Base-by-base conservation (phyloP, 495 filamentous ascomycete species). In the Lasiosphaeria hispida region DNA sequence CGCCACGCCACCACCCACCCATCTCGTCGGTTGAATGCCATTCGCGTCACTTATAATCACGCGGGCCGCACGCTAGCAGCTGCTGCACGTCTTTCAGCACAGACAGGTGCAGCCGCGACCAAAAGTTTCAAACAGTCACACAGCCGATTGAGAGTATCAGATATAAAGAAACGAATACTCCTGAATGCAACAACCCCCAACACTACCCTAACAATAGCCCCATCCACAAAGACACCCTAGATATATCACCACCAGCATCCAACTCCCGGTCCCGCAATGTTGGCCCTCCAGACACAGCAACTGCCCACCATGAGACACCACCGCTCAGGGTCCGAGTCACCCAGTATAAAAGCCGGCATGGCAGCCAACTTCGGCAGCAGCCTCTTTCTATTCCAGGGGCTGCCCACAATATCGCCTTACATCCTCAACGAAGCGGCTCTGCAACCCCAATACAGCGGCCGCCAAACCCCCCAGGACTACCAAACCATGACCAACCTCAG, bases 261-360 rank as follows among this genome's bases (percentile, higher is more conserved):
- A 30, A 30, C 23, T 30, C 2, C 23, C 23, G 23, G 2, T 36
- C 39, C 23, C 36, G 34, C 30, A 55, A 51, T 48, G 51, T 49
- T 56, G 13, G 44, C 7, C 30, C 48, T 33, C n/a, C 19, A 48
- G 13, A 33, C 15, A n/a, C 43, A 47, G 18, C 43, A 14, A 47
- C 43, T 17, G 43, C 48, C 40, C 55, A 30, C 30, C 13, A 53
- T 54, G 49, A 42, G 7, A 37, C 33, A 47, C 37, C 15, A 41
- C 4, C 14, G 18, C 15, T 41, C 43, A 19, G 43, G 10, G 9
- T 47, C 53, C 34, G 33, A 18, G 13, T 7, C 38, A n/a, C 41
- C 30, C 0, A 48, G 42, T 17, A 62, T 67, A 59, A 63, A 55
- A 58, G 34, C 50, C 30, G 60, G 57, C 57, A 51, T 67, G 57